These are phyloP conservation scores for Ogataea corticis DNA, from an alignment of 805 yeast genomes.

Conservation along the genomic window DNA sequence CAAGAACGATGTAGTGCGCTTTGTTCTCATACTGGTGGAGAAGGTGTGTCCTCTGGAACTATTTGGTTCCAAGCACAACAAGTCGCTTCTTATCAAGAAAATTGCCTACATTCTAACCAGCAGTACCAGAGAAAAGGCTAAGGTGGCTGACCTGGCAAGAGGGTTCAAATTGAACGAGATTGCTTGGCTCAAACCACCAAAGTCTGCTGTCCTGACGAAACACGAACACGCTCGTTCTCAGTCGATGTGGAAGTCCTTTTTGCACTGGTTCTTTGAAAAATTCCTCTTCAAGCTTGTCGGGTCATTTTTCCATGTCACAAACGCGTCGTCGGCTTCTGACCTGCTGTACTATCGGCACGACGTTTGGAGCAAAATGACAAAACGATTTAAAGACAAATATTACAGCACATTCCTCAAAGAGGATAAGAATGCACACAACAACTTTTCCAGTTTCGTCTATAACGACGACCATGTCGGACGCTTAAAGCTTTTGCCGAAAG, in stretches of 20 bases:
- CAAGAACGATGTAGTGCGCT: slow-evolving; percentile 39
- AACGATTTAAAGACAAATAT: slow-evolving; percentile 45
- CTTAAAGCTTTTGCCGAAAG: slow-evolving; percentile 60
- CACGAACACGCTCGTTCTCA: slow-evolving; percentile 44
- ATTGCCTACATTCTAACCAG: slow-evolving; percentile 41
- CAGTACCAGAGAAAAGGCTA: slow-evolving; percentile 38
- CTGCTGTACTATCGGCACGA: slow-evolving; percentile 56
- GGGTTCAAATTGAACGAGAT: slow-evolving; percentile 46
- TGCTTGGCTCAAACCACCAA: slow-evolving; percentile 51
- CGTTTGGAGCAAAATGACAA: slow-evolving; percentile 51
- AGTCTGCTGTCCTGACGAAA: slow-evolving; percentile 32
- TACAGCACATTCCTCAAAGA: slow-evolving; percentile 36
- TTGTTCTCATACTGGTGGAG: slow-evolving; percentile 44
- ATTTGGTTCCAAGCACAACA: slow-evolving; percentile 56
- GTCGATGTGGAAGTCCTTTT: slow-evolving; percentile 40
- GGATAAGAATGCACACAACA: slow-evolving; percentile 14
- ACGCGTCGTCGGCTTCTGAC: slow-evolving; percentile 41
- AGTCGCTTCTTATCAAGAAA: slow-evolving; percentile 37
- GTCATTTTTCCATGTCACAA: slow-evolving; percentile 68
- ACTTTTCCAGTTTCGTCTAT: slow-evolving; percentile 17
- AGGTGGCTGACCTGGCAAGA: slow-evolving; percentile 34
- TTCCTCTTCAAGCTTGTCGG: slow-evolving; percentile 50
- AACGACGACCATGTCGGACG: slow-evolving; percentile 40
- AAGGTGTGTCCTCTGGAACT: slow-evolving; percentile 50
- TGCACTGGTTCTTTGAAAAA: slow-evolving; percentile 57